Evolutionary conservation across 192 early-diverging fungal genomes (phyloP).

Genomic region (Mortierella claussenii): DNA sequence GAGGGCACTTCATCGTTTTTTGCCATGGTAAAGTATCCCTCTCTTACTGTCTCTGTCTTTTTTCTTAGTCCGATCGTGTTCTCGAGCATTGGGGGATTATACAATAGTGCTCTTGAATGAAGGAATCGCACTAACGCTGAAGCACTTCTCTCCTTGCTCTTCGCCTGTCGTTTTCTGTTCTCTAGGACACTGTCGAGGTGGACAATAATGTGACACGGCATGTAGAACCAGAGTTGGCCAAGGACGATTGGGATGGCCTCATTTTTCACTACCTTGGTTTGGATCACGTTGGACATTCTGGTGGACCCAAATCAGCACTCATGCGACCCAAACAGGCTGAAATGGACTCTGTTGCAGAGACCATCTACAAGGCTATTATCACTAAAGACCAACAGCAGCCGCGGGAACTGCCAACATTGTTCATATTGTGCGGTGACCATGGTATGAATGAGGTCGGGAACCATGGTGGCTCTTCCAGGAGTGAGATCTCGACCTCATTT

Average conservation of each 20-base stretch:
- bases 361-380: constrained; percentile 57
- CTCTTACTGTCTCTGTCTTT: too few relatives aligned
- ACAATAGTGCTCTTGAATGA: neutral
- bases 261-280: constrained; percentile 86
- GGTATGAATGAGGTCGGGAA: constrained; percentile 85
- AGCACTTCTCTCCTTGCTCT: too few relatives aligned
- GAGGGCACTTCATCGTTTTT: constrained; percentile 77
- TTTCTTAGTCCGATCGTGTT: too few relatives aligned
- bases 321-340: constrained; percentile 83
- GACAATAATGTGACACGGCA: constrained; percentile 80
- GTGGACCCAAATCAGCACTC: constrained; percentile 71
- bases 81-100: too few relatives aligned
- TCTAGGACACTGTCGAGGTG: constrained; percentile 80
- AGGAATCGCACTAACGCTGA: too few relatives aligned
- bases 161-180: too few relatives aligned
- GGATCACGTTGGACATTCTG: constrained; percentile 84
- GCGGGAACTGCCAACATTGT: constrained; percentile 66
- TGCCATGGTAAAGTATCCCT: constrained; percentile 60
- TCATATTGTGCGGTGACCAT: constrained; percentile 86
- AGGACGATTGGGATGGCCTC: constrained; percentile 73
- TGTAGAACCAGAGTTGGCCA: constrained; percentile 64
- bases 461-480: constrained; percentile 66
- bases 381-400: constrained; percentile 5
- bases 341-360: constrained; percentile 75
- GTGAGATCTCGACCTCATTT: constrained; percentile 64